These are phyloP conservation scores for Metschnikowia amazonensis DNA, from an alignment of 805 yeast genomes.

Conservation along the genomic window DNA sequence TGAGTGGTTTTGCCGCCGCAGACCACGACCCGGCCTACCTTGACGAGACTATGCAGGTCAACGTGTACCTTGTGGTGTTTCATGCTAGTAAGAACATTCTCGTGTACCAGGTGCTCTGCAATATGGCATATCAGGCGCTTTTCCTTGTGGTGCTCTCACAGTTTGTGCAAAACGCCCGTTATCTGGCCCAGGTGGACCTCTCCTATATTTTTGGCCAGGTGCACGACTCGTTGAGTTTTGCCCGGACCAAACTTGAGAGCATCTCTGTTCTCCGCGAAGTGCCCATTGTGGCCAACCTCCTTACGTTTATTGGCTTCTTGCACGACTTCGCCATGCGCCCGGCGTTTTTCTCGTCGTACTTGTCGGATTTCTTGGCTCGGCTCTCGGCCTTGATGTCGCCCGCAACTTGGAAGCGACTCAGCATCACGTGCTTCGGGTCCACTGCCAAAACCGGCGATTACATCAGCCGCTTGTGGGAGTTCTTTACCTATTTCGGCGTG, in stretches of 20 bases:
- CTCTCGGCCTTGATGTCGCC: conserved; percentile 8
- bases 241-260: conserved; percentile 6
- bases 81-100: conserved; percentile 8
- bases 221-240: conserved; percentile 7
- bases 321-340: conserved; percentile 11
- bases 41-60: not conserved
- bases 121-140: conserved; percentile 11
- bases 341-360: conserved; percentile 3
- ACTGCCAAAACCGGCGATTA: conserved; percentile 7
- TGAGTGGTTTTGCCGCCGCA: not conserved
- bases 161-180: conserved; percentile 7
- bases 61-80: not conserved
- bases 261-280: conserved; percentile 7
- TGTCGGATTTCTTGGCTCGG: conserved; percentile 10
- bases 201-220: conserved; percentile 11
- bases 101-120: conserved; percentile 8
- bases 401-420: conserved; percentile 9
- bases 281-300: conserved; percentile 9
- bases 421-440: conserved; percentile 13
- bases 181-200: conserved; percentile 8
- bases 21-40: not conserved
- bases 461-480: conserved; percentile 14
- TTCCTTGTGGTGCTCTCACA: conserved; percentile 15
- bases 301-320: conserved; percentile 9
- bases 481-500: conserved; percentile 9